Percentiles rank a stretch among this genome's conserved stretches.
Evolutionary conservation across 2,329 filamentous ascomycete species (phyloP).

Genomic region (Trichocomaceae sp.): DNA sequence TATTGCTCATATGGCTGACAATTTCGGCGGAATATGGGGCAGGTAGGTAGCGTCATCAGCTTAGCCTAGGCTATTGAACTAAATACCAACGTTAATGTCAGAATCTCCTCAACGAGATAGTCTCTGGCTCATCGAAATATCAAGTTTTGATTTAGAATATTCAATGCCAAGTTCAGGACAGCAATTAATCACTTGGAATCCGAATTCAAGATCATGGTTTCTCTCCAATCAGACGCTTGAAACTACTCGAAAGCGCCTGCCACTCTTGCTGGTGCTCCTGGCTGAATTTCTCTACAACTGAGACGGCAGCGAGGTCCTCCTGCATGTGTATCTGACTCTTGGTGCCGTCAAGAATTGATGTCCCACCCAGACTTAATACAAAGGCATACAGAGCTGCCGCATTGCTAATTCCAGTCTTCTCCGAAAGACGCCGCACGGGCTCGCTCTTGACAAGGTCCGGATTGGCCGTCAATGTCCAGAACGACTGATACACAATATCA

Average conservation of each 20-base stretch:
- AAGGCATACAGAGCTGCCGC: conserved; percentile 51
- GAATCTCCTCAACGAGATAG: no score
- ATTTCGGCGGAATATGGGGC: not conserved
- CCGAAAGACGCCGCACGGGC: conserved; percentile 47
- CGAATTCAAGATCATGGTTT: not conserved
- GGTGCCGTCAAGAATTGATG: conserved; percentile 52
- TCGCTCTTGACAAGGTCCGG: conserved; percentile 43
- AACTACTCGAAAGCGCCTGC: conserved; percentile 42
- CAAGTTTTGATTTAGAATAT: not conserved
- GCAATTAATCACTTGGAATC: not conserved
- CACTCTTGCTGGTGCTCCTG: conserved; percentile 45
- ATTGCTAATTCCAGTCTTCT: conserved; percentile 33
- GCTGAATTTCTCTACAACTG: conserved; percentile 38
- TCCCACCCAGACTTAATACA: conserved; percentile 47
- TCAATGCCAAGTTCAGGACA: not conserved
- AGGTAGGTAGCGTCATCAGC: not conserved
- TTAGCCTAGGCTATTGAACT: not conserved
- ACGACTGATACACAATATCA: conserved; percentile 52
- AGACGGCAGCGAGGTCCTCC: conserved; percentile 45
- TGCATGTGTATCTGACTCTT: conserved; percentile 47
- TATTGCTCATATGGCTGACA: conserved; percentile 10
- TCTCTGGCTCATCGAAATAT: not conserved
- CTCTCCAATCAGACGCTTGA: conserved; percentile 41
- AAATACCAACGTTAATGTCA: no score
- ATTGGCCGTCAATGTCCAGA: conserved; percentile 58